Base-by-base conservation (phyloP, 768 basidiomycete species). In the Lactifluus echinatus region DNA sequence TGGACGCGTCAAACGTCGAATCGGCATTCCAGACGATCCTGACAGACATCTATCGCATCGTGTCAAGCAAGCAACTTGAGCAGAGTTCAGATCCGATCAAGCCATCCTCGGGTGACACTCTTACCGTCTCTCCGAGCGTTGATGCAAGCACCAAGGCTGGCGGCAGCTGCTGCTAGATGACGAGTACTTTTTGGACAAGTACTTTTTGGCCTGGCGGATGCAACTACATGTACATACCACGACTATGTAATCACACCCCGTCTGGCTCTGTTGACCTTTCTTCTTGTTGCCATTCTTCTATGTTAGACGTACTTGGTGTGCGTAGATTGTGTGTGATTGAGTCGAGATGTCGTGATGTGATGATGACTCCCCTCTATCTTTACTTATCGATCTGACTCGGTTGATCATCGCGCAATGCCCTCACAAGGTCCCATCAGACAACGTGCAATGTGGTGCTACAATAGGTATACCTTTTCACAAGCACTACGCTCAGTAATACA, bases 1-100 rank as follows among this genome's bases (percentile, higher is more conserved):
- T 98, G 81, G 96, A 99, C 83, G 92, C 95, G 66, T 94, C 93
- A 50, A 96, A 97, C 75, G 94, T 99, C 73, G 95, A 98, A 74
- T 75, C 81, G 56, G 96, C 95, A 50, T 99, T 99, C 85, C 93
- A 98, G 72, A 93, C 84, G 56, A 97, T 97, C 68, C 79, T 99
- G 60, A 85, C 88, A 44, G 96, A 98, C 64, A 96, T 99, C 71
- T 97, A 97, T 79, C 89, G 87, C 68, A 93, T 97, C 70, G 93
- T 93, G 36, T 97, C 95, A 51, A 89, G 84, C 80, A 97, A 95
- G 74, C 83, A 90, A 46, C 84, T 99, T 56, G 95, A 98, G 69
- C 84, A 87, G 63, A 85, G 77, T 70, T 71, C 84, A 68, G 74
- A 89, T 74, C 76, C 85, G 71, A 80, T 87, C 82, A 79, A 84